Conservation (phyloP, 2,329 filamentous ascomycete genomes). For the Calonectria henricotiae region DNA sequence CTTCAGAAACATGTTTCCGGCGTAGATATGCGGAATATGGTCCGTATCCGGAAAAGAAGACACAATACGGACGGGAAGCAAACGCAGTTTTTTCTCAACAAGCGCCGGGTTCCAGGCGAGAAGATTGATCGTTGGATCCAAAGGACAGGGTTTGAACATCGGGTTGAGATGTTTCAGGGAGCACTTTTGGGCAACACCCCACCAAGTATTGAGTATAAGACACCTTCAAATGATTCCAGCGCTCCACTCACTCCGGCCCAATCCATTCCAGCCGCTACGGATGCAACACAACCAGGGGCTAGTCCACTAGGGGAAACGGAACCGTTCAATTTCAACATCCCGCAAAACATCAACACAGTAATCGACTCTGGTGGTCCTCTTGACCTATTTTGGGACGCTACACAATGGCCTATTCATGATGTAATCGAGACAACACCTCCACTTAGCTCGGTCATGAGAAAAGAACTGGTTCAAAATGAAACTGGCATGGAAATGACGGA, state of each 20-base stretch:
- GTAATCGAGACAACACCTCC: too few species aligned
- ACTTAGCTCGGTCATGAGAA: too few species aligned
- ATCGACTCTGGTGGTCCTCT: background rate
- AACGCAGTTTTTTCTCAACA: background rate
- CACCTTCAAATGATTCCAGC: background rate
- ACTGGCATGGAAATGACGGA: too few species aligned
- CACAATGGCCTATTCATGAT: background rate
- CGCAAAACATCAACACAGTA: background rate
- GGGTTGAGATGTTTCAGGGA: background rate
- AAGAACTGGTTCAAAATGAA: too few species aligned
- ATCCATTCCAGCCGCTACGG: background rate
- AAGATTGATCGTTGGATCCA: slow-evolving; percentile 6
- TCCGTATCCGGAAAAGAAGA: background rate
- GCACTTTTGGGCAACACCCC: background rate
- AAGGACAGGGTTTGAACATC: background rate
- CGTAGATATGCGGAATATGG: background rate
- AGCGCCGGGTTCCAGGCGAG: background rate
- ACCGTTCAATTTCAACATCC: background rate
- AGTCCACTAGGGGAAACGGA: too few species aligned
- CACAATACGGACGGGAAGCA: too few species aligned
- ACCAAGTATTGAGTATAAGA: background rate
- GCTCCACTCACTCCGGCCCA: background rate
- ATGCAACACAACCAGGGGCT: background rate
- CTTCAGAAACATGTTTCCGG: background rate
- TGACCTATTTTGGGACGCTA: background rate